These are phyloP conservation scores for Talaromyces stipitatus DNA, from an alignment of 495 filamentous ascomycete genomes.

Conservation along the genomic window DNA sequence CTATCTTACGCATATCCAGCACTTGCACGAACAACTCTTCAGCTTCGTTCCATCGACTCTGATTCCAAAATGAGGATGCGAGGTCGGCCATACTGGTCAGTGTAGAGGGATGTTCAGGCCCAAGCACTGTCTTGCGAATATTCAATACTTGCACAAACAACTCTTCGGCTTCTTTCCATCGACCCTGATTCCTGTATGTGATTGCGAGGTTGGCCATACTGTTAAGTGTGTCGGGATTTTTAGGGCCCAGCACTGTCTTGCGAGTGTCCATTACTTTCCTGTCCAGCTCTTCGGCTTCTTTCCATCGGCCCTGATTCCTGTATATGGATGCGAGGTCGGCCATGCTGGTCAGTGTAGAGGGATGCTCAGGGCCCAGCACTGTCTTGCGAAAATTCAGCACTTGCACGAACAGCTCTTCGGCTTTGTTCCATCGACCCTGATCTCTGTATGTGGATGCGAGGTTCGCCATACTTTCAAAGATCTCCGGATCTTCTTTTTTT, in stretches of 20 bases:
- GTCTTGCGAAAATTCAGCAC: slow-evolving; percentile 9
- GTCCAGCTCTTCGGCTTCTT: background rate
- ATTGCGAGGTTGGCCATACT: background rate
- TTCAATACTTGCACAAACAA: too few relatives aligned
- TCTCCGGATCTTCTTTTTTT: too few relatives aligned
- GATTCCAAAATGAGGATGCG: too few relatives aligned
- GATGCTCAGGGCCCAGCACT: slow-evolving; percentile 18
- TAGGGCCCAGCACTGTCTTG: background rate
- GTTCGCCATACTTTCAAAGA: background rate
- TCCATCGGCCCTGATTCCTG: background rate
- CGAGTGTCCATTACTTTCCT: background rate
- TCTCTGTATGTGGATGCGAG: slow-evolving; percentile 10
- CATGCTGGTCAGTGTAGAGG: slow-evolving; percentile 16
- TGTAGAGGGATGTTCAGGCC: too few relatives aligned
- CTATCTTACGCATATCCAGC: too few relatives aligned
- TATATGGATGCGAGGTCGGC: background rate
- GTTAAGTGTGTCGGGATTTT: background rate
- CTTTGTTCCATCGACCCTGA: slow-evolving; percentile 15
- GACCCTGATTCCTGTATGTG: background rate
- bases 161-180: background rate
- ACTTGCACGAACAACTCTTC: too few relatives aligned
- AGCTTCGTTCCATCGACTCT: too few relatives aligned
- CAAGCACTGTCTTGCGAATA: too few relatives aligned
- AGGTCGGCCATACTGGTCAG: too few relatives aligned
- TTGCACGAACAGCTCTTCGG: slow-evolving; percentile 13